Conservation (phyloP, 2,329 filamentous ascomycete genomes). For the Aspergillus pseudoterreus region DNA sequence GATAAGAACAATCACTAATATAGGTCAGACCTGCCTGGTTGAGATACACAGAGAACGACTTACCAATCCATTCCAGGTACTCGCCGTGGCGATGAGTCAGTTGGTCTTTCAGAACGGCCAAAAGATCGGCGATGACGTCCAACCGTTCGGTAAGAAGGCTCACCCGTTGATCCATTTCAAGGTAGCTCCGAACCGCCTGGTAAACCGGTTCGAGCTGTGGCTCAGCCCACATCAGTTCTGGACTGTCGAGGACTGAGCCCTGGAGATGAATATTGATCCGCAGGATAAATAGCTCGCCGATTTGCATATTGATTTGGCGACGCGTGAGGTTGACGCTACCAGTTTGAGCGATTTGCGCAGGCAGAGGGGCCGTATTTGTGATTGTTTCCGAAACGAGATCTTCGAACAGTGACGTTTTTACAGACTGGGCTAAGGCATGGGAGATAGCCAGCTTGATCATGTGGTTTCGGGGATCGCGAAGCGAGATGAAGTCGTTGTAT, state of each 20-base stretch:
- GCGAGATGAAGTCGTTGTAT: conserved; percentile 98
- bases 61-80: conserved; percentile 85
- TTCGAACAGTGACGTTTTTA: conserved; percentile 97
- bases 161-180: conserved; percentile 97
- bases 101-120: conserved; percentile 93
- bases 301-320: conserved; percentile 97
- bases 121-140: conserved; percentile 86
- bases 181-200: conserved; percentile 87
- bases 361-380: conserved; percentile 87
- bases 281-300: conserved; percentile 95
- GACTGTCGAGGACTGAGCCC: conserved; percentile 91
- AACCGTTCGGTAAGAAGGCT: conserved; percentile 82
- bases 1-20: conserved; percentile 83
- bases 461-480: conserved; percentile 91
- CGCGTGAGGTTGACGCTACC: conserved; percentile 87
- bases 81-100: conserved; percentile 89
- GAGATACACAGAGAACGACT: conserved; percentile 32
- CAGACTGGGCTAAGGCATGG: conserved; percentile 90
- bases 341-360: conserved; percentile 85
- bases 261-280: conserved; percentile 98
- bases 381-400: conserved; percentile 93
- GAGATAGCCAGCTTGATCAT: conserved; percentile 98
- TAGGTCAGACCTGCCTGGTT: not conserved
- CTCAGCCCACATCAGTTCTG: conserved; percentile 97
- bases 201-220: conserved; percentile 96